A percentile compares a stretch with the other conserved stretches of the same genome.
Evolutionary conservation across 768 basidiomycete species (phyloP).

Genomic region (Mycena galericulata): DNA sequence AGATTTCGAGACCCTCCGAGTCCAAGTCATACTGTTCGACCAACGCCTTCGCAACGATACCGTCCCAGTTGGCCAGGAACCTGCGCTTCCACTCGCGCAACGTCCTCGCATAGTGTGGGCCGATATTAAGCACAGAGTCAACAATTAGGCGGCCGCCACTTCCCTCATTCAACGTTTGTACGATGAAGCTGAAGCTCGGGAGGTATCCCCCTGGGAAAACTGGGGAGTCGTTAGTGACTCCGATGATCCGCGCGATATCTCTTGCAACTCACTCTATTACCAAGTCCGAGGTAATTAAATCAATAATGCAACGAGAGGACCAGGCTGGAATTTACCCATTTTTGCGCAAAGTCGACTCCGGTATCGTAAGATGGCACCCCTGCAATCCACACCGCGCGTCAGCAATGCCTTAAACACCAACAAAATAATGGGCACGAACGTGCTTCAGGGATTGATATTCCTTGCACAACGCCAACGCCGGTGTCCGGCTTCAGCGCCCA

Average conservation of each 20-base stretch:
- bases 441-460: constrained; percentile 66
- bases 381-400: constrained; percentile 21
- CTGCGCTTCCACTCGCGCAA: constrained; percentile 65
- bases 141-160: constrained; percentile 58
- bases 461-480: constrained; percentile 66
- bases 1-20: constrained; percentile 20
- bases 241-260: background rate
- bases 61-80: constrained; percentile 59
- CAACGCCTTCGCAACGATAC: constrained; percentile 56
- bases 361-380: constrained; percentile 50
- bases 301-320: background rate
- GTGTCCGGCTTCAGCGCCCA: constrained; percentile 57
- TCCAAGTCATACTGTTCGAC: constrained; percentile 50
- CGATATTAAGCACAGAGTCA: constrained; percentile 67
- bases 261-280: constrained; percentile 15
- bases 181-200: constrained; percentile 59
- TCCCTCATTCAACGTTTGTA: constrained; percentile 54
- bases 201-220: constrained; percentile 71
- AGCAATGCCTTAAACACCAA: background rate
- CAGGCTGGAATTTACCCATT: constrained; percentile 53
- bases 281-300: background rate
- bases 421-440: too few relatives aligned
- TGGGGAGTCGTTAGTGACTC: constrained; percentile 35
- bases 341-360: constrained; percentile 66
- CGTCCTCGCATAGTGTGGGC: constrained; percentile 71